Conservation (phyloP, 169 alveolate genomes). For the Sarcocystis neurona region DNA sequence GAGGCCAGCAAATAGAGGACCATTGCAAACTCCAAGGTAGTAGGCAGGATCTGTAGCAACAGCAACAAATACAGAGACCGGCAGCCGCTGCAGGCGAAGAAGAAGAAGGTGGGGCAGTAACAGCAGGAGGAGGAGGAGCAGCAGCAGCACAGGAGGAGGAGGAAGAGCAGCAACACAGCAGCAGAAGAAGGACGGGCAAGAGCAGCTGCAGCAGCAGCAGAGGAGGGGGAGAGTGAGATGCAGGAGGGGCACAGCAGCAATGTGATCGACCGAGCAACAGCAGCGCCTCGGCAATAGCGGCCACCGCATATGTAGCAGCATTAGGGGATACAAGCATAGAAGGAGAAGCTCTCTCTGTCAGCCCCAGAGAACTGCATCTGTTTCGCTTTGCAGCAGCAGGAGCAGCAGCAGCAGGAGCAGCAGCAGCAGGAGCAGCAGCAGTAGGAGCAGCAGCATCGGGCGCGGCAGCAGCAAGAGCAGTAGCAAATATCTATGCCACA, state of each 20-base stretch:
- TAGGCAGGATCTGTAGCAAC: conserved; percentile 71
- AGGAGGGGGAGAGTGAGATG: too few relatives aligned
- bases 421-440: too few relatives aligned
- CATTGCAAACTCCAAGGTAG: conserved; percentile 69
- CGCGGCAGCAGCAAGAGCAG: too few relatives aligned
- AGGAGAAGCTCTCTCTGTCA: too few relatives aligned
- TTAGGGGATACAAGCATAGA: too few relatives aligned
- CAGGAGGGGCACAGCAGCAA: too few relatives aligned
- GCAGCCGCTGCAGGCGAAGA: background rate
- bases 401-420: background rate
- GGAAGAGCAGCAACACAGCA: background rate
- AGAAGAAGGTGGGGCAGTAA: background rate
- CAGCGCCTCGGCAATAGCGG: too few relatives aligned
- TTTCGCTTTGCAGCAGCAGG: too few relatives aligned
- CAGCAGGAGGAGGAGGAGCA: background rate
- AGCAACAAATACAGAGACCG: conserved; percentile 31
- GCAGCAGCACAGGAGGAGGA: background rate
- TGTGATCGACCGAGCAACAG: too few relatives aligned
- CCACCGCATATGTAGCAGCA: too few relatives aligned
- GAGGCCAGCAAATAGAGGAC: conserved; percentile 63
- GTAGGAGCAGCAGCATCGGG: background rate
- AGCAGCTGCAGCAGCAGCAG: background rate
- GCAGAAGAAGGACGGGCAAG: background rate
- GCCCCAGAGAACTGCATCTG: too few relatives aligned
- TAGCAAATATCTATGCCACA: too few relatives aligned